Base-by-base conservation (phyloP, 305 asterid species). In the Fraxinus nigra region DNA sequence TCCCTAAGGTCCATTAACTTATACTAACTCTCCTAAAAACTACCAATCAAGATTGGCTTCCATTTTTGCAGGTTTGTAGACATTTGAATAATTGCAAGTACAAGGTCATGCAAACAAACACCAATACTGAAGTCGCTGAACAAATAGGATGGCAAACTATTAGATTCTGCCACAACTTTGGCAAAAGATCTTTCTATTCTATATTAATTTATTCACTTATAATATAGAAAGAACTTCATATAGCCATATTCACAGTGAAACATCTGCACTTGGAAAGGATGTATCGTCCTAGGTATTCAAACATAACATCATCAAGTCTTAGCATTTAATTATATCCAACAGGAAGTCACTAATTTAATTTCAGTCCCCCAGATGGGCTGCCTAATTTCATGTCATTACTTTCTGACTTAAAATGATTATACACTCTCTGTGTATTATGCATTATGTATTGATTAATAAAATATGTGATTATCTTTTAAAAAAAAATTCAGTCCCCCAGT, bases 1-100 rank as follows among this genome's bases (percentile, higher is more conserved):
- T 91, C 80, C 87, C 91, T 67, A 92, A 93, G 98, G 98, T 95
- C 72, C 54, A 90, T 84, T 76, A 59, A 22, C 80, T 34, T 82
- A 77, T 54, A 82, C 43, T 79, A 72, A 34, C 78, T 72, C 76
- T 37, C 75, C 67, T 77, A 69, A 72, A 46, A 82, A 73, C 78
- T 69, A 30, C 11, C 75, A 5, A 63, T 34, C 28, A 59, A 69
- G 28, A 32, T 61, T 40, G 69, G 72, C 43, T 76, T 75, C 81
- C 22, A 59, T 73, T 46, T 78, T 81, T 54, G 30, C 32, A 22
- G 54, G 76, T 59, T 18, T 5, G 46, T 67, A 22, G 63, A 40
- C 34, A 72, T 59, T 70, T 7, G 7, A 38, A 8, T 72, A 76
- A 75, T 59, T 10, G 46, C 69, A 84, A 81, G 79, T 63, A 77